Evolutionary conservation across 1,284 basidiomycete species (phyloP), one percentile per base, ranked within the genome.

Genomic region (Boletellus deceptivus): DNA sequence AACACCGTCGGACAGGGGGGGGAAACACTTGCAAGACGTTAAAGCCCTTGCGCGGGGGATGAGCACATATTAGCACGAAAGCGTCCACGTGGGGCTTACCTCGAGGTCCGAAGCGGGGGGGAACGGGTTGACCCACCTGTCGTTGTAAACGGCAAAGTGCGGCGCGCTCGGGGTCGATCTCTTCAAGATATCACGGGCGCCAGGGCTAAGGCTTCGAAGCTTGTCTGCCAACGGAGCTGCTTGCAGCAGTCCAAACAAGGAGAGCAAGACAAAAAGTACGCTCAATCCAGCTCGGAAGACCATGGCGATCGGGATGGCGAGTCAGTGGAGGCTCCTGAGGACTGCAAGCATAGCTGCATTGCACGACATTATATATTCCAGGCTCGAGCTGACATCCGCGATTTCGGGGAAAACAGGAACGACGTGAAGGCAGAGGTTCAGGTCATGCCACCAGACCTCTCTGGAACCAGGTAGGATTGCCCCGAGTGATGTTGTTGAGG

Each of bases 101-200:
- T 63, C 38, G 40, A 80, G 61, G 1, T 69, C 49, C 31, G 71
- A 68, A 3, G 70, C 53, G 67, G 74, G 31, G 70, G 77, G 24
- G 62, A 75, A 48, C 68, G 50, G 69, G 61, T n/a, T 53, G n/a
- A 73, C 62, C 56, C 61, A 75, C 43, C 60, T 50, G 58, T 79
- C 75, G 40, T 69, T 70, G 60, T 79, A 79, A 9, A 72, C 65
- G 18, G 76, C 70, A 45, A 72, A 79, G 52, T 68, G 67, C 25
- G 77, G 76, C 0, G 70, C 46, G 7, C 55, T 46, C 3, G 65
- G 65, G 0, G 52, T 60, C 8, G 62, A 70, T 18, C 71, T 72
- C 52, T 68, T 68, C 46, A 76, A 53, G 43, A 77, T 61, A 40
- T 71, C 70, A 50, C 70, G 70, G 11, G 75, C 70, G 27, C 25